phyloP scores from a whole-genome alignment of 1,139 yeast species.

The Kluyveromyces sp. region DNA sequence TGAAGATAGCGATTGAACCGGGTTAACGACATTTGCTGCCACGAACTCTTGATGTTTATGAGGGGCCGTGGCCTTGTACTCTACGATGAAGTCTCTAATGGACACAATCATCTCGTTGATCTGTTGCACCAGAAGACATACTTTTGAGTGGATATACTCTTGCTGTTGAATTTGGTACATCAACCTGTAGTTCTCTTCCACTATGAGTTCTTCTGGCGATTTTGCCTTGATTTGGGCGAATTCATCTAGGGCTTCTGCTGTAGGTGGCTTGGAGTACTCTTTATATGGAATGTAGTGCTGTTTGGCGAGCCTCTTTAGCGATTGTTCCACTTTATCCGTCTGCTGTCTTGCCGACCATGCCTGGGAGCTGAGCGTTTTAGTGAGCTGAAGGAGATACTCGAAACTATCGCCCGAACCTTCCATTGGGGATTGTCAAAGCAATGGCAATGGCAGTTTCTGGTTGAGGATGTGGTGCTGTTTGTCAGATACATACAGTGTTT shows the following conservation, averaged over 20 bases:
- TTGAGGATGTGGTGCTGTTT: too few species aligned
- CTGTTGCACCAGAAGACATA: slow-evolving; percentile 20
- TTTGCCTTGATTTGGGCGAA: slow-evolving; percentile 11
- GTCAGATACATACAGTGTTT: too few species aligned
- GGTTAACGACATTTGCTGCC: slow-evolving; percentile 1
- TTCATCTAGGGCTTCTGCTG: slow-evolving; percentile 9
- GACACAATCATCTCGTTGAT: slow-evolving; percentile 25
- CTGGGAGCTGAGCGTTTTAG: slow-evolving; percentile 18
- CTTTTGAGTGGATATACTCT: slow-evolving; percentile 23
- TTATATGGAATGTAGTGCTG: slow-evolving; percentile 25
- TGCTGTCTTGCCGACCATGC: slow-evolving; percentile 20
- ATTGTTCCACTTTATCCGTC: slow-evolving; percentile 22
- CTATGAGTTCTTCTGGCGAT: slow-evolving; percentile 14
- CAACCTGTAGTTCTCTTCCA: slow-evolving; percentile 22
- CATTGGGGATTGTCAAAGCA: slow-evolving; percentile 4
- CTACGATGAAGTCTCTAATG: slow-evolving; percentile 24
- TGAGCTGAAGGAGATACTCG: slow-evolving; percentile 18
- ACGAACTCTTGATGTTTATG: slow-evolving; percentile 7
- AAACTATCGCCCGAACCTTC: slow-evolving; percentile 19
- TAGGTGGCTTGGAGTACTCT: slow-evolving; percentile 14
- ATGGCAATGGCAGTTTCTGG: not conserved
- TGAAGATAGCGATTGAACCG: slow-evolving; percentile 7
- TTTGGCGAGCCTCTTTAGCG: slow-evolving; percentile 25
- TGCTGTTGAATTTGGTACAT: slow-evolving; percentile 26
- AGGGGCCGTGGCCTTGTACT: slow-evolving; percentile 17